Percentiles rank a stretch among this genome's conserved stretches.
Conservation (phyloP, 164 flowering plant genomes). For the Magnolia changhungtana region DNA sequence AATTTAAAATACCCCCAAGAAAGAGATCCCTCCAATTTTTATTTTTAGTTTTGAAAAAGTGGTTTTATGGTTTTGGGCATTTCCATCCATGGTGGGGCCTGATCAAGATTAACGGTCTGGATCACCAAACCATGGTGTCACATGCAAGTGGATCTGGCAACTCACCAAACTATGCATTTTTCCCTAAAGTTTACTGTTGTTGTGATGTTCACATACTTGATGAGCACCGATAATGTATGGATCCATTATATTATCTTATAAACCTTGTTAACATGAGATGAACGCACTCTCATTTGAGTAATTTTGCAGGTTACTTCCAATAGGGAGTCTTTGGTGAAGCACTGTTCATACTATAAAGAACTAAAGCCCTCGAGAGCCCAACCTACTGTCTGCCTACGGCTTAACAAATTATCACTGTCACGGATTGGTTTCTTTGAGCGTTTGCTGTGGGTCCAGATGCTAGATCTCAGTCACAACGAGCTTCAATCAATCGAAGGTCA, state of each 20-base stretch:
- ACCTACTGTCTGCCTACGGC: slow-evolving; percentile 39
- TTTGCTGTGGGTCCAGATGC: slow-evolving; percentile 80
- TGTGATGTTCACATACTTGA: too few relatives aligned
- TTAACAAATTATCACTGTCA: slow-evolving; percentile 64
- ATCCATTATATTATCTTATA: not conserved
- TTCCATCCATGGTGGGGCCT: too few relatives aligned
- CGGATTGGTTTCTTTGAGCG: slow-evolving; percentile 61
- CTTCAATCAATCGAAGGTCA: slow-evolving; percentile 80
- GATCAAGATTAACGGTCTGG: too few relatives aligned
- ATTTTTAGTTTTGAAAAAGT: too few relatives aligned
- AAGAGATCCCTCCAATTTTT: too few relatives aligned
- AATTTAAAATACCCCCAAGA: too few relatives aligned
- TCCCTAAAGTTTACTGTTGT: too few relatives aligned
- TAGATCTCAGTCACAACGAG: slow-evolving; percentile 88
- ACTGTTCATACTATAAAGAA: slow-evolving; percentile 41
- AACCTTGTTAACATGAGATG: not conserved
- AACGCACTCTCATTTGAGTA: slow-evolving; percentile 1
- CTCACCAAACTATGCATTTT: too few relatives aligned
- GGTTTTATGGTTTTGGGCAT: too few relatives aligned
- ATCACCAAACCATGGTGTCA: too few relatives aligned
- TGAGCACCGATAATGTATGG: too few relatives aligned
- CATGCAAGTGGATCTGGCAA: too few relatives aligned
- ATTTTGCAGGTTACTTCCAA: slow-evolving; percentile 55
- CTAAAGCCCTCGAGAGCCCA: slow-evolving; percentile 13
- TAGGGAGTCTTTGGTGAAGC: slow-evolving; percentile 44